Percentiles rank a stretch among this genome's conserved stretches.
Conservation (phyloP, 257 asterid species). For the Solanum neorickii region DNA sequence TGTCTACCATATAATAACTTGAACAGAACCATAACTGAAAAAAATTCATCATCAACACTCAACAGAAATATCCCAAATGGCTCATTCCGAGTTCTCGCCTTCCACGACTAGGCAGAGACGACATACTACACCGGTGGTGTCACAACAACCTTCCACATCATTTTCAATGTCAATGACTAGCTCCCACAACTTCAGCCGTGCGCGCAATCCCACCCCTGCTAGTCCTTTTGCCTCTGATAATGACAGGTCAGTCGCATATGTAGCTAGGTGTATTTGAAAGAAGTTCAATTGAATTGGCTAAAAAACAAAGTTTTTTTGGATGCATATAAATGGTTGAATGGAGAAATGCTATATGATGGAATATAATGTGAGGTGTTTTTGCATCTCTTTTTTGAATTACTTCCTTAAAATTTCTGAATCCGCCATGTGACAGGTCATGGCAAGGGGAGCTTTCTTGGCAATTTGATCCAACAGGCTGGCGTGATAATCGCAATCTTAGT, state of each 20-base stretch:
- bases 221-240: slow-evolving; percentile 55
- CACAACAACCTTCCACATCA: slow-evolving; percentile 24
- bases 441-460: slow-evolving; percentile 70
- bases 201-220: slow-evolving; percentile 29
- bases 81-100: neutral
- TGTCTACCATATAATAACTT: neutral
- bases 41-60: neutral
- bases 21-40: neutral
- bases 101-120: slow-evolving; percentile 9
- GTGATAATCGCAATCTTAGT: slow-evolving; percentile 40
- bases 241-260: slow-evolving; percentile 22
- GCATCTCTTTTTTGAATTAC: neutral
- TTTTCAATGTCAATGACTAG: slow-evolving; percentile 38
- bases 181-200: slow-evolving; percentile 18
- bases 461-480: slow-evolving; percentile 48
- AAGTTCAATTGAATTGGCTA: neutral
- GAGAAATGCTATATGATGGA: neutral
- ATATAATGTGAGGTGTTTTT: neutral
- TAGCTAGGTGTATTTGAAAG: neutral
- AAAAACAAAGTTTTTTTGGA: neutral
- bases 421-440: slow-evolving; percentile 41
- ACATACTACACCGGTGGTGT: slow-evolving; percentile 33
- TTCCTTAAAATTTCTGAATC: neutral
- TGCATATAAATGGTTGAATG: neutral
- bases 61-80: neutral